phyloP scores from a whole-genome alignment of 1,139 yeast genomes.

The Meyerozyma smithsonii region DNA sequence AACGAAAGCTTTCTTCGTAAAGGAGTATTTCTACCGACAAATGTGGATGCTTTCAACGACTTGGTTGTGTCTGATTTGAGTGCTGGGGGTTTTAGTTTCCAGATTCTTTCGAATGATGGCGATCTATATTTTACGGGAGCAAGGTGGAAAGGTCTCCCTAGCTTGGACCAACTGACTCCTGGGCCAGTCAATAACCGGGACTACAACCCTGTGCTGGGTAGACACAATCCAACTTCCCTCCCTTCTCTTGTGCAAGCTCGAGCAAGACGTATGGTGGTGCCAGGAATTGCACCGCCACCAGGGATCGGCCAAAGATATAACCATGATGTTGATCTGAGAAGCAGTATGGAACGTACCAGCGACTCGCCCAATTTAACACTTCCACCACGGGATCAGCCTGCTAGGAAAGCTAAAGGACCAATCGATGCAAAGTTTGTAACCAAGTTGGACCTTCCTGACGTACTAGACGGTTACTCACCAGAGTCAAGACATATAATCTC shows the following conservation, averaged over 20 bases:
- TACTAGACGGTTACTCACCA: conserved; percentile 7
- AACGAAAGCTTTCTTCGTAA: conserved; percentile 18
- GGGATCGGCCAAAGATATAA: conserved; percentile 6
- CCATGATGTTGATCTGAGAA: conserved; percentile 5
- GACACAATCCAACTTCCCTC: conserved; percentile 5
- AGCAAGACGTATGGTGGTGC: conserved; percentile 14
- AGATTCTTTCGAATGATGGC: conserved; percentile 52
- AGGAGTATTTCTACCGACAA: conserved; percentile 42
- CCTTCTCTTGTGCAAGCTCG: conserved; percentile 10
- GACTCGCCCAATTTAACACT: conserved; percentile 9
- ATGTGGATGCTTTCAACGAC: conserved; percentile 27
- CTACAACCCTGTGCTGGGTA: conserved; percentile 11
- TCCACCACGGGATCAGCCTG: conserved; percentile 18
- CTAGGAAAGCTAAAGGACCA: conserved; percentile 7
- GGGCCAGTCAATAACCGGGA: conserved; percentile 18
- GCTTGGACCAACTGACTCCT: conserved; percentile 26
- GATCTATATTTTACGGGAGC: conserved; percentile 50
- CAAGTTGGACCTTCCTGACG: conserved; percentile 21
- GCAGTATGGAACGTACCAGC: conserved; percentile 10
- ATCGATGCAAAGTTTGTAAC: conserved; percentile 29
- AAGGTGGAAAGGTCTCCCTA: conserved; percentile 42
- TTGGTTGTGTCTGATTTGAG: conserved; percentile 48
- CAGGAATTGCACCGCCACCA: conserved; percentile 7
- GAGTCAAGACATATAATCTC: conserved; percentile 32
- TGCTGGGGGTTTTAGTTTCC: conserved; percentile 68